These are phyloP conservation scores for Hericium rajendrae DNA, from an alignment of 768 basidiomycete species.

Conservation along the genomic window DNA sequence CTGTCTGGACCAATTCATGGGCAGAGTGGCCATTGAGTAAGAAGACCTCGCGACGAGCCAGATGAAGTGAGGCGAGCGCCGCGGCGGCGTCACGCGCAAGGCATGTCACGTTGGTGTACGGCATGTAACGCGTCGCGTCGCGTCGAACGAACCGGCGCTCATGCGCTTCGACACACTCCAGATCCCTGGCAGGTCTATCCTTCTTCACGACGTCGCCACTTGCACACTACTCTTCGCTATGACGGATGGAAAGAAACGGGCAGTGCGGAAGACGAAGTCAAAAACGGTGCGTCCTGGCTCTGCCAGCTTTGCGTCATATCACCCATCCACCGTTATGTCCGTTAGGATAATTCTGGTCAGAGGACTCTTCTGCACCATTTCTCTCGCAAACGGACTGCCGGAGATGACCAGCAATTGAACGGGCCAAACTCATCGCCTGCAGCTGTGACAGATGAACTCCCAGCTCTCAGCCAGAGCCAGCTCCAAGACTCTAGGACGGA, in stretches of 20 bases:
- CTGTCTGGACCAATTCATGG: background rate
- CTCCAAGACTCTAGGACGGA: no score
- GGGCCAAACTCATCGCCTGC: no score
- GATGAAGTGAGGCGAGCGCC: no score
- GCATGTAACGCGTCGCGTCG: background rate
- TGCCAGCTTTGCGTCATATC: background rate
- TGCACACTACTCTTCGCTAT: background rate
- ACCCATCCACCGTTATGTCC: background rate
- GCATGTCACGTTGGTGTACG: constrained; percentile 1
- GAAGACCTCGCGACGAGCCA: no score
- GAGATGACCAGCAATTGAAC: background rate
- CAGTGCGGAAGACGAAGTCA: background rate
- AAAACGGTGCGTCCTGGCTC: background rate
- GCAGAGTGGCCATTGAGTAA: background rate
- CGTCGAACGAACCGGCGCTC: background rate
- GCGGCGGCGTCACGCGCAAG: no score
- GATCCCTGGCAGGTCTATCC: background rate
- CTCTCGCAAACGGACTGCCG: background rate
- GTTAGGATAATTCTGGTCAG: background rate
- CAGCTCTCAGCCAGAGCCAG: no score
- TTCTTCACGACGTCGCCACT: background rate
- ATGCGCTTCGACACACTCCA: background rate
- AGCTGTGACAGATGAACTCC: no score
- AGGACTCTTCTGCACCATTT: background rate
- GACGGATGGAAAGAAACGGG: background rate